Evolutionary conservation across 768 basidiomycete species (phyloP), one percentile per base, ranked within the genome.

Genomic region (Russula lepida): DNA sequence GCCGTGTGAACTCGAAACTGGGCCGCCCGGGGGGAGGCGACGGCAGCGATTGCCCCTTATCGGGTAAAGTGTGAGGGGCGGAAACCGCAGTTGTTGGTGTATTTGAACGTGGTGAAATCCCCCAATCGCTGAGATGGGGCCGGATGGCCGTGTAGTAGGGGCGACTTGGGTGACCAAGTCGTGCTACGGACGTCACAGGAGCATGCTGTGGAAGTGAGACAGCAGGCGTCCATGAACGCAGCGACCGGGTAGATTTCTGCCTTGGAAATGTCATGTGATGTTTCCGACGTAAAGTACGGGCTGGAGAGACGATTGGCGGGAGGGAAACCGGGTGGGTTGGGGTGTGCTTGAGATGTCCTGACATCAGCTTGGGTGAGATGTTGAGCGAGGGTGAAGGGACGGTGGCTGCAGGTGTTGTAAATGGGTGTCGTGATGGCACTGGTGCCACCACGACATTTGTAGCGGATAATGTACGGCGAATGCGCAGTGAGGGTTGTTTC

Each of bases 111-210:
- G 58, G 50, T 41, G 30, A 28, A 25, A 19, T 43, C 19, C 28
- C 44, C 8, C 23, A 28, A 25, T 30, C n/a, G 32, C 21, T 46
- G 11, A 37, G 46, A n/a, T 64, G 58, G 11, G 62, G 63, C 46
- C 64, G 58, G 44, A 65, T 65, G 1, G 62, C 64, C 8, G 64
- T 65, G 39, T 65, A 65, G 25, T 65, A 65, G 0, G 64, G 64
- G 13, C 64, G 62, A 50, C 58, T 65, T n/a, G 64, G 64, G 35
- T 65, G 64, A 23, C 64, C 64, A 17, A 65, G 64, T 25, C 64
- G 62, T 9, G 47, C 33, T 13, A 50, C 54, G 15, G 60, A 57
- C 12, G 27, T 28, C 13, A 51, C 25, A 21, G 54, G 21, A 1
- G 25, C 43, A 41, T 37, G 57, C 4, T 25, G 64, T 30, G 56